Conservation (phyloP, 179 eudicot genomes). For the Sideroxylon spinosum region DNA sequence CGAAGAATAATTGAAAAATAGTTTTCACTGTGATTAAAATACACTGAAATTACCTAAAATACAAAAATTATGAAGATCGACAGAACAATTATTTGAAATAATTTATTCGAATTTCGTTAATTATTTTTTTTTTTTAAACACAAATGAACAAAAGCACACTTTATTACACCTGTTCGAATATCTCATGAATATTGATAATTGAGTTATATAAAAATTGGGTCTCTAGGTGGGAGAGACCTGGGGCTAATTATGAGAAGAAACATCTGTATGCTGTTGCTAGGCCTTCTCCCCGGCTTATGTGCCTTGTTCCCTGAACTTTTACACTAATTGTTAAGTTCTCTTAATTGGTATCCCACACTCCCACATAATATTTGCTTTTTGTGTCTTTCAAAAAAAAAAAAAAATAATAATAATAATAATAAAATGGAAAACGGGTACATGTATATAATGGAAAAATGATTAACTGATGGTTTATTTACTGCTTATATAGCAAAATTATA, state of each 20-base stretch:
- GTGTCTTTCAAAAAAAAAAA: too few species aligned
- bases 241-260: background rate
- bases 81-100: too few species aligned
- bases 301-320: background rate
- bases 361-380: background rate
- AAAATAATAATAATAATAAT: background rate
- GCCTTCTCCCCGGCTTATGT: conserved; percentile 11
- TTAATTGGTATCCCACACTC: background rate
- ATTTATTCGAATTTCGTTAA: too few species aligned
- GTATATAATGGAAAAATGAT: too few species aligned
- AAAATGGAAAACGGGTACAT: background rate
- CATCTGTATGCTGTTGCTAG: background rate
- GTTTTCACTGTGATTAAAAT: too few species aligned
- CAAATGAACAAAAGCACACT: background rate
- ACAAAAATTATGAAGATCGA: too few species aligned
- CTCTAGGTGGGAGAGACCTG: background rate
- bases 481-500: too few species aligned
- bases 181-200: background rate
- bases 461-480: too few species aligned
- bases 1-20: too few species aligned
- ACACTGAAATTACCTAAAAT: too few species aligned
- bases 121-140: background rate
- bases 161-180: background rate
- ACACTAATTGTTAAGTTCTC: background rate
- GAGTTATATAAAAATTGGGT: background rate